These are phyloP conservation scores for Penicillium sp. DNA, from an alignment of 2,329 filamentous ascomycete species.

Conservation along the genomic window DNA sequence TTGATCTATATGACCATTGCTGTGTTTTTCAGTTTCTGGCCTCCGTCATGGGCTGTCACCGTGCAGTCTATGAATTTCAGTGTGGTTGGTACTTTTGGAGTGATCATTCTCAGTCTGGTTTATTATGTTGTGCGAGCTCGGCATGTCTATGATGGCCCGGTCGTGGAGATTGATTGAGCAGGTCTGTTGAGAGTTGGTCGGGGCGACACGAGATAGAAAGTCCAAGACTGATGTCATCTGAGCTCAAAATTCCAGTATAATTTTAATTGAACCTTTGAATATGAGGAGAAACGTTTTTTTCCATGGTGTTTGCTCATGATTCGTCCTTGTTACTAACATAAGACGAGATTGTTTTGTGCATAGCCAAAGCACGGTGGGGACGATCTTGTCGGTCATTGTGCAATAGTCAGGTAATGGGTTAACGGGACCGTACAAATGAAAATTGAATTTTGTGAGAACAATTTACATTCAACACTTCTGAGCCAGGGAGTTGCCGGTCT, in stretches of 20 bases:
- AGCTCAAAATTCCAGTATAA: not conserved
- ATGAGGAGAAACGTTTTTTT: no score
- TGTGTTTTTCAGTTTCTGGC: constrained; percentile 53
- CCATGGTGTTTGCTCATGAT: no score
- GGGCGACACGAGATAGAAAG: not conserved
- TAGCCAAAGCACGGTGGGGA: no score
- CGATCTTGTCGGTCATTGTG: no score
- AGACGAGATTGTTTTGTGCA: no score
- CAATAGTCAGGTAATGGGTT: no score
- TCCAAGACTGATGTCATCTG: not conserved
- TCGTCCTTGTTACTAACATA: no score
- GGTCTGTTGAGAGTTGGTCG: not conserved
- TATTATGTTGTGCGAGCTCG: constrained; percentile 41
- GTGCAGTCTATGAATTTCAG: constrained; percentile 49
- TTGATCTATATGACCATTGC: constrained; percentile 47
- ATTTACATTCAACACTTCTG: no score
- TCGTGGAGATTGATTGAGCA: constrained; percentile 19
- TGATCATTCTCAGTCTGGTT: constrained; percentile 39
- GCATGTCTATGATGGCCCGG: constrained; percentile 33
- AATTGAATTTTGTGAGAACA: no score
- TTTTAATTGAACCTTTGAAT: no score
- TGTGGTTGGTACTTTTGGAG: constrained; percentile 43
- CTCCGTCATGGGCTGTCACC: constrained; percentile 36
- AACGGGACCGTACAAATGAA: no score
- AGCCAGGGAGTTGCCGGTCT: no score